Evolutionary conservation across 1,284 basidiomycete genomes (phyloP), one percentile per base, ranked within the genome.

Genomic region (Cerioporus squamosus): DNA sequence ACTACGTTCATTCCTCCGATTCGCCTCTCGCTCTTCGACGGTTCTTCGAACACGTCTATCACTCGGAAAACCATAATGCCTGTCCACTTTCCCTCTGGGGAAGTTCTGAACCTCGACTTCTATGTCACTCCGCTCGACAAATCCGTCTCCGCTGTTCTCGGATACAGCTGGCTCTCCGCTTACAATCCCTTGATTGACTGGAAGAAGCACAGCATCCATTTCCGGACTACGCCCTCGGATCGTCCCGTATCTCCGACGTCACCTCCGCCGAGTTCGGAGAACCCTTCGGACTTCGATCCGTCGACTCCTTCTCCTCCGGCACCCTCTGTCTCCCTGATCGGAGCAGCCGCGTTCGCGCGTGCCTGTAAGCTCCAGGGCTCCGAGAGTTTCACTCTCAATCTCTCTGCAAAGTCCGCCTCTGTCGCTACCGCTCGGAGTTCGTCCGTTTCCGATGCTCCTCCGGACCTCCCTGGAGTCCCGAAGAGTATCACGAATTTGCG

Each of bases 391-490:
- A 52, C 51, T 12, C 52, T 55, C 38, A 59, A 55, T 29, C 52
- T 59, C 24, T 5, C 29, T 2, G 20, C 24, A 2, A 29, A 17
- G 6, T 24, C 40, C 3, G 39, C 42, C 44, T 40, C 17, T 6
- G 42, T 31, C 7, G 55, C 20, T 14, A 18, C 15, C 0, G 51
- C 51, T 22, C 29, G 51, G 17, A 53, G 45, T 40, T 40, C 40
- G 3, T 42, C 47, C 33, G 20, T 55, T 44, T 40, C 42, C 15
- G 63, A 62, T 33, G 26, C 44, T 22, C 44, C 42, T 18, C 60
- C 3, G 75, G 79, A 66, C 70, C 60, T 64, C 17, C 3, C 42
- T 12, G 31, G 45, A 7, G 38, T 64, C 31, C 55, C 8, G 44
- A 39, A 33, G 61, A 65, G 51, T 65, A 59, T 45, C 50, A 55